Evolutionary conservation across 2,329 filamentous ascomycete genomes (phyloP).

Genomic region (Ophiostoma novo-ulmi): DNA sequence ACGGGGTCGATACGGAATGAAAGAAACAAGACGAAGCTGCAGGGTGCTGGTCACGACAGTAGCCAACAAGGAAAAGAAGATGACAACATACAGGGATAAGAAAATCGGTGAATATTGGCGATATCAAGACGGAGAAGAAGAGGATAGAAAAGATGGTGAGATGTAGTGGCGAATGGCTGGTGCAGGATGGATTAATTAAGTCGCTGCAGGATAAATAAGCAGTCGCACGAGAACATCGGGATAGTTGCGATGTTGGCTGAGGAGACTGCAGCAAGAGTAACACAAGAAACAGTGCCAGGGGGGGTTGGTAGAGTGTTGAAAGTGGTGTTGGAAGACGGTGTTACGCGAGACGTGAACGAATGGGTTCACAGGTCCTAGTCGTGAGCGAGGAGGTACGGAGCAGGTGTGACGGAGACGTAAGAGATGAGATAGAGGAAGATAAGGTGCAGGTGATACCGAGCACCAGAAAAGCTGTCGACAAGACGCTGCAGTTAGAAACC

Average conservation of each 20-base stretch:
- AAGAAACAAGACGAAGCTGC: slow-evolving; percentile 1
- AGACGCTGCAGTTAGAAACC: background rate
- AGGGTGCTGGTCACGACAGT: background rate
- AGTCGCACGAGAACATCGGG: slow-evolving; percentile 17
- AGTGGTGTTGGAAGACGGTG: background rate
- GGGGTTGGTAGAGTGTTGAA: background rate
- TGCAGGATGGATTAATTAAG: slow-evolving; percentile 3
- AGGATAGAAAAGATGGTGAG: background rate
- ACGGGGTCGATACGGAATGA: background rate
- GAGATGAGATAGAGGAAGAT: background rate
- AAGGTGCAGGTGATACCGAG: background rate
- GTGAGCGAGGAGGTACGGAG: background rate
- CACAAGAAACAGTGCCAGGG: background rate
- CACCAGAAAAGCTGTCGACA: background rate
- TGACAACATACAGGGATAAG: background rate
- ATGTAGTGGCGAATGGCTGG: background rate
- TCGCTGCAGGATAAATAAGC: slow-evolving; percentile 14
- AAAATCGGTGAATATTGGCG: background rate
- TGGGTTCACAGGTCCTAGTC: background rate
- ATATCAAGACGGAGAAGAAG: background rate
- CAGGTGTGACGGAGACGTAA: background rate
- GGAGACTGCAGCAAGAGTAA: background rate
- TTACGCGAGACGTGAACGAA: background rate
- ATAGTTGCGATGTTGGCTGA: slow-evolving; percentile 2
- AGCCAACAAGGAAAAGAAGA: background rate